Base-by-base conservation (phyloP, 2,329 filamentous ascomycete species). In the Hypoxylon sp. region DNA sequence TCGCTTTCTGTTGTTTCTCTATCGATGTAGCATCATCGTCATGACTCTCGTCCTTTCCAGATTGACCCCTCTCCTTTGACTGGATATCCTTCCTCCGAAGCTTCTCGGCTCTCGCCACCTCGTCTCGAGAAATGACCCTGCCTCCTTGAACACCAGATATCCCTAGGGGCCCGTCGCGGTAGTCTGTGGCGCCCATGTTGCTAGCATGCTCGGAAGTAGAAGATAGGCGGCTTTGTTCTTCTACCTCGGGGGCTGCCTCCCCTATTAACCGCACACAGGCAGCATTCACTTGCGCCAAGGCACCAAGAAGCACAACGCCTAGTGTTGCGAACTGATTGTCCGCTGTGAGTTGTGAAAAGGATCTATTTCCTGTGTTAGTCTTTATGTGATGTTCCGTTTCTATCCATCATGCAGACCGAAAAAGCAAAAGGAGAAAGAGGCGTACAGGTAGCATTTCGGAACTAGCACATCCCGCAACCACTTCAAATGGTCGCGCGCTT, bases 271-370 rank as follows among this genome's bases (percentile, higher is more conserved):
- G 72, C 7, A 76, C 76, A 52, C 87, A 76, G 1, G 82, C 76
- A 53, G 79, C 79, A 65, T 85, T 78, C 21, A 90, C 78, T 66
- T 87, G 86, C 3, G 89, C 89, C 62, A 94, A 79, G 1, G 87
- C 79, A 19, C 86, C 88, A 47, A 94, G 75, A 8, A 95, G 83
- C 67, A 92, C 83, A 19, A 93, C 81, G 3, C 92, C 92, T 2
- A 95, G 82, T 3, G 88, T 82, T 2, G 91, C 87, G 77, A 92
- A 92, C 73, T 93, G 91, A 32, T 85, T 87, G 76, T 94, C 91
- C 16, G 89, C 89, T 2, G 90, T 81, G 43, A 95, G 80, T 67
- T 89, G 90, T 0, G 89, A 88, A 76, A 95, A 94, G 0, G 87
- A 80, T 4, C 86, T 89, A 59, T 52, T 27, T n/a, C n/a, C n/a